Conservation (phyloP, 352 stramenopile species). For the Phytophthora megakarya region DNA sequence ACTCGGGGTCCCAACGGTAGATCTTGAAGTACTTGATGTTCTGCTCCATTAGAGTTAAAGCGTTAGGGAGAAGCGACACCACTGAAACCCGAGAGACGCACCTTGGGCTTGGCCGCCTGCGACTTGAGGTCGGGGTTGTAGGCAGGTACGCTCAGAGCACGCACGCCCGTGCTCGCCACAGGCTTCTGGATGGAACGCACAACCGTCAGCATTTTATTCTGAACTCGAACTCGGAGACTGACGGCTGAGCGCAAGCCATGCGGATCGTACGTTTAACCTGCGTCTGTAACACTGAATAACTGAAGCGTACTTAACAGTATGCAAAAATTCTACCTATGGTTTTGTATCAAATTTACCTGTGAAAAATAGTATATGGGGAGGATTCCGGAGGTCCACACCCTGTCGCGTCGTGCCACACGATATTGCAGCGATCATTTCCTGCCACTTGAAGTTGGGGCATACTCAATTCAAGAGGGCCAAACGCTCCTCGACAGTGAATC, state of each 20-base stretch:
- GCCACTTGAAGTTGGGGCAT: slow-evolving; percentile 29
- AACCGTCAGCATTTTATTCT: slow-evolving; percentile 39
- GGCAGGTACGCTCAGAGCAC: slow-evolving; percentile 59
- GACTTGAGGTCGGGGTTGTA: slow-evolving; percentile 75
- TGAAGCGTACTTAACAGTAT: slow-evolving; percentile 26
- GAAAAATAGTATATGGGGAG: background rate
- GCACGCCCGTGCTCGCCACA: slow-evolving; percentile 46
- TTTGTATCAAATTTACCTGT: background rate
- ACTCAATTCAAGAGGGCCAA: slow-evolving; percentile 39
- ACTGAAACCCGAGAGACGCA: slow-evolving; percentile 36
- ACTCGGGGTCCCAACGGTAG: slow-evolving; percentile 98
- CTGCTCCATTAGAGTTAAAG: slow-evolving; percentile 46
- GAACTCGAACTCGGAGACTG: slow-evolving; percentile 42
- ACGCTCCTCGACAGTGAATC: slow-evolving; percentile 62
- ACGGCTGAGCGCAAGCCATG: slow-evolving; percentile 26
- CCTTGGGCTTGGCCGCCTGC: slow-evolving; percentile 75
- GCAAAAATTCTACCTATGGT: background rate
- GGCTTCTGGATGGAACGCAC: slow-evolving; percentile 40
- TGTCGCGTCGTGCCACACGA: slow-evolving; percentile 18
- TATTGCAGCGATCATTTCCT: slow-evolving; percentile 18
- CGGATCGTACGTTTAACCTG: slow-evolving; percentile 30
- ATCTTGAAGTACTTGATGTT: slow-evolving; percentile 99
- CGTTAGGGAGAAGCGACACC: slow-evolving; percentile 8
- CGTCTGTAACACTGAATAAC: slow-evolving; percentile 10
- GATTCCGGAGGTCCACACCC: slow-evolving; percentile 41